These are phyloP conservation scores for Symmetrospora coprosmae DNA, from an alignment of 768 basidiomycete genomes.

Conservation along the genomic window DNA sequence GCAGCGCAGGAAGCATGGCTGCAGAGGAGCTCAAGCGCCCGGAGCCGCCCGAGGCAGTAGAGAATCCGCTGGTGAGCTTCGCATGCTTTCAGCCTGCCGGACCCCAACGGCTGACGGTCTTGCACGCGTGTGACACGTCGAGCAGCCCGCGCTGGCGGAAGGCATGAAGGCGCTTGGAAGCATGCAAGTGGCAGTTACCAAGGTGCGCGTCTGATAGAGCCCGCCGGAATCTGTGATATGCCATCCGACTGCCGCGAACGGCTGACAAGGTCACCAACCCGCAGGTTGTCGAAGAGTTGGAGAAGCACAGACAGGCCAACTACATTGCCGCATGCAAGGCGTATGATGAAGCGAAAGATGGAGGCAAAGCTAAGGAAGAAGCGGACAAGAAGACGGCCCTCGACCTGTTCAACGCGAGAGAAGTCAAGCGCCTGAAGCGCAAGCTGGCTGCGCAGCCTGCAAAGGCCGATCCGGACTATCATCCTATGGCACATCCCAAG, in stretches of 20 bases:
- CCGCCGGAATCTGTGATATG: neutral
- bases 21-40: conserved; percentile 1
- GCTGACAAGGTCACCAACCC: neutral
- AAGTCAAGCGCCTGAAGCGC: neutral
- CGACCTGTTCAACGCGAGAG: neutral
- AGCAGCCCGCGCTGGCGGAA: neutral
- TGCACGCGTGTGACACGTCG: neutral
- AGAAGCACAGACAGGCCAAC: conserved; percentile 4
- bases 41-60: neutral
- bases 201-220: too few species aligned
- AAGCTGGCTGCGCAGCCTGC: neutral
- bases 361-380: neutral
- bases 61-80: neutral
- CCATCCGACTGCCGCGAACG: neutral
- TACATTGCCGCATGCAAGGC: conserved; percentile 6
- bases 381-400: neutral
- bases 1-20: too few species aligned
- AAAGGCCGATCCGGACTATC: neutral
- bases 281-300: conserved; percentile 6
- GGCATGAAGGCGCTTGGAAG: conserved; percentile 6
- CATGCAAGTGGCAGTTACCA: conserved; percentile 8
- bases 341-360: neutral
- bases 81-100: neutral
- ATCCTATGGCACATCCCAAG: neutral
- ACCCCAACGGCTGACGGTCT: neutral